phyloP scores from a whole-genome alignment of 805 yeast genomes.

The Metschnikowia reukaufii region DNA sequence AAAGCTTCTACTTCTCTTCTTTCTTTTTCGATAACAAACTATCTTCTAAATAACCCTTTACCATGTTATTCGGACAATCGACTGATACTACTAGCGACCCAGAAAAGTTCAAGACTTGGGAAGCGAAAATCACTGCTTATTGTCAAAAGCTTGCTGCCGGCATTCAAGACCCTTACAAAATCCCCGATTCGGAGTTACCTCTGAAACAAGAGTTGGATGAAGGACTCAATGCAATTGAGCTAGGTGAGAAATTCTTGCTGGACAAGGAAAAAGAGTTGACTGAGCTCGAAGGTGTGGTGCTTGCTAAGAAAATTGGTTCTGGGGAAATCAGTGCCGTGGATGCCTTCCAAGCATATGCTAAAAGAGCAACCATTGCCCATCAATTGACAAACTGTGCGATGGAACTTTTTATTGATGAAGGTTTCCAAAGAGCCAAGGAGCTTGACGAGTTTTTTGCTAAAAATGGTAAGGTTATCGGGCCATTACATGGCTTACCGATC shows the following conservation, averaged over 20 bases:
- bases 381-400: constrained; percentile 23
- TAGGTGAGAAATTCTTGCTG: constrained; percentile 12
- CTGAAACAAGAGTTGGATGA: constrained; percentile 17
- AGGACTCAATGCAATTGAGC: constrained; percentile 17
- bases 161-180: constrained; percentile 18
- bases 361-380: constrained; percentile 21
- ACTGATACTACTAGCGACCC: constrained; percentile 12
- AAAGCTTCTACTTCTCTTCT: neutral
- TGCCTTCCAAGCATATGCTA: constrained; percentile 19
- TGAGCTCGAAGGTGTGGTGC: constrained; percentile 13
- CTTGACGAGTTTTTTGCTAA: constrained; percentile 15
- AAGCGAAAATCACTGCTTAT: constrained; percentile 35
- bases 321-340: constrained; percentile 17
- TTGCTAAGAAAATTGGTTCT: constrained; percentile 16
- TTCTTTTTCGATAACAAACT: neutral
- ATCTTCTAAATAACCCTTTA: neutral
- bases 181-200: constrained; percentile 16
- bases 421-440: constrained; percentile 19
- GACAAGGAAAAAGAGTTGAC: constrained; percentile 15
- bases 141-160: constrained; percentile 23
- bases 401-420: constrained; percentile 23
- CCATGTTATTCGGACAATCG: constrained; percentile 7
- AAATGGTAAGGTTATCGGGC: constrained; percentile 17
- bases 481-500: constrained; percentile 21
- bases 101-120: constrained; percentile 20